A percentile compares a stretch with the other conserved stretches of the same genome.
Evolutionary conservation across 2,329 filamentous ascomycete genomes (phyloP).

Genomic region (Verticillium longisporum): DNA sequence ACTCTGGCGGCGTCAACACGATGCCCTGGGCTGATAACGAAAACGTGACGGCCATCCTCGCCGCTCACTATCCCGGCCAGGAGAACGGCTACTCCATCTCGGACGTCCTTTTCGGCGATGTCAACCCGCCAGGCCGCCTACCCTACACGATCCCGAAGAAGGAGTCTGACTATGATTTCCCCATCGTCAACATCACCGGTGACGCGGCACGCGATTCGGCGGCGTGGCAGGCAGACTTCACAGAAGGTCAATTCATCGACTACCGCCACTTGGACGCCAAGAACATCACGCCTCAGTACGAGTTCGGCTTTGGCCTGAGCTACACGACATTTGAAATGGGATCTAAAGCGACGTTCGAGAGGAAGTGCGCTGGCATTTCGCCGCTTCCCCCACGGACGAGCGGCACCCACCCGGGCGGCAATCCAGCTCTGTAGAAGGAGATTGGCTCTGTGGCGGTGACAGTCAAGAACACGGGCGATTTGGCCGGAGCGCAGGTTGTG

Average conservation of each 20-base stretch:
- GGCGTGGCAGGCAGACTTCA: slow-evolving; percentile 43
- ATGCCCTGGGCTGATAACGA: slow-evolving; percentile 58
- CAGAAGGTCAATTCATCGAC: slow-evolving; percentile 46
- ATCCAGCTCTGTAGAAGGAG: slow-evolving; percentile 46
- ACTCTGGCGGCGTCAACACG: slow-evolving; percentile 54
- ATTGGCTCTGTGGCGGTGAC: slow-evolving; percentile 40
- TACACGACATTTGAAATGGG: slow-evolving; percentile 42
- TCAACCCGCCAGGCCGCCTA: slow-evolving; percentile 47
- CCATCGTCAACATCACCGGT: slow-evolving; percentile 16
- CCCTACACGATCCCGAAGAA: slow-evolving; percentile 55
- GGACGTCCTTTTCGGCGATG: slow-evolving; percentile 52
- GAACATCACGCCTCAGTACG: slow-evolving; percentile 41
- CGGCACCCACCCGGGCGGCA: slow-evolving; percentile 41
- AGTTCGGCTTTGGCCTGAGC: slow-evolving; percentile 49
- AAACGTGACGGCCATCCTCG: slow-evolving; percentile 57
- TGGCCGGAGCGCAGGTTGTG: slow-evolving; percentile 20
- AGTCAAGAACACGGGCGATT: slow-evolving; percentile 43
- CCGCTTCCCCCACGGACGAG: slow-evolving; percentile 22
- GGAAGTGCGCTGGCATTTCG: slow-evolving; percentile 25
- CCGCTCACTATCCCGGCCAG: slow-evolving; percentile 60
- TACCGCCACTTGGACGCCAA: slow-evolving; percentile 45
- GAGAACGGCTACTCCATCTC: slow-evolving; percentile 53
- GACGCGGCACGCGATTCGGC: slow-evolving; percentile 13
- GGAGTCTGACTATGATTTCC: slow-evolving; percentile 35
- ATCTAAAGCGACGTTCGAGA: slow-evolving; percentile 33